Conservation (phyloP, 495 filamentous ascomycete species). For the Tuber calosporum region DNA sequence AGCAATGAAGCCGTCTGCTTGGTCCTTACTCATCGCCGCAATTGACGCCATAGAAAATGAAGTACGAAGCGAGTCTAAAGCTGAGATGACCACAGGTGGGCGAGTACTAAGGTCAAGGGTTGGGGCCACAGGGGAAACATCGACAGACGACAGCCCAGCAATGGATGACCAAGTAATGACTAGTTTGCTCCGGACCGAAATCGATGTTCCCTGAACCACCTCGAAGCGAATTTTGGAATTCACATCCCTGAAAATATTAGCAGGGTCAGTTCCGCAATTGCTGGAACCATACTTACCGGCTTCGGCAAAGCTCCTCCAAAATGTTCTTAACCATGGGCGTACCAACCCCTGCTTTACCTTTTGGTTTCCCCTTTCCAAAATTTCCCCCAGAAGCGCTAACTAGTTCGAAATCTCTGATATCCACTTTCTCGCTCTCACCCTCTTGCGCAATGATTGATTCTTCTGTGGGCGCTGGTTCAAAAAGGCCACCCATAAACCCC, state of each 20-base stretch:
- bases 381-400: conserved; percentile 60
- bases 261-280: conserved; percentile 57
- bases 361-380: conserved; percentile 29
- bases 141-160: conserved; percentile 11
- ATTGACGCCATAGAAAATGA: conserved; percentile 63
- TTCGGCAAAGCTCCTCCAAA: conserved; percentile 78
- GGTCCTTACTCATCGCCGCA: conserved; percentile 65
- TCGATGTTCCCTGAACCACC: conserved; percentile 44
- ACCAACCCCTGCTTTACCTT: conserved; percentile 27
- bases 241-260: conserved; percentile 55
- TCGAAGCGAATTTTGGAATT: conserved; percentile 37
- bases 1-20: conserved; percentile 80
- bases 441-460: conserved; percentile 45
- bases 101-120: conserved; percentile 57
- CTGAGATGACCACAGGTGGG: conserved; percentile 43
- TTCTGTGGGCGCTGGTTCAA: conserved; percentile 44
- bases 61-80: conserved; percentile 46
- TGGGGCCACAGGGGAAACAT: conserved; percentile 1
- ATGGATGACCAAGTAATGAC: conserved; percentile 65
- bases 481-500: conserved; percentile 29
- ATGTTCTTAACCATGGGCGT: conserved; percentile 39
- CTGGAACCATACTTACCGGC: conserved; percentile 55
- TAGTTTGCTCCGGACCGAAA: conserved; percentile 66
- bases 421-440: conserved; percentile 47
- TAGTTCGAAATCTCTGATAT: conserved; percentile 75